Conservation (phyloP, 2,329 filamentous ascomycete genomes). For the Penicillium sp. region DNA sequence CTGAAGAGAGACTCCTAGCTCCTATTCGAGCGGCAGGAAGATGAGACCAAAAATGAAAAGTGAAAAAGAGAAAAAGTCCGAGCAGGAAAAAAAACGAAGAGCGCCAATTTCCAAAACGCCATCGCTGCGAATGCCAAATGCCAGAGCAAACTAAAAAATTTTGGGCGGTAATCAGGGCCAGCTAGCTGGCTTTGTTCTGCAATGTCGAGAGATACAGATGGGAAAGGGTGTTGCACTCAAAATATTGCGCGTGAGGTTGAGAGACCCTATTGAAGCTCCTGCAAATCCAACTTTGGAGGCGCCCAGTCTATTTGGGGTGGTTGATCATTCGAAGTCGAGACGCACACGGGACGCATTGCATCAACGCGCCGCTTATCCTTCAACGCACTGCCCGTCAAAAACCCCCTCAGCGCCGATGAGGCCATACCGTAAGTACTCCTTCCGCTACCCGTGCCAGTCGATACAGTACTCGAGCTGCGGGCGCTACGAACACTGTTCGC, state of each 20-base stretch:
- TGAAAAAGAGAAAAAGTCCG: background rate
- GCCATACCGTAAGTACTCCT: slow-evolving; percentile 42
- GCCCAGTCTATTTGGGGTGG: slow-evolving; percentile 44
- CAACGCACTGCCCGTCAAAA: slow-evolving; percentile 37
- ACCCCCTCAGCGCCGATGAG: slow-evolving; percentile 42
- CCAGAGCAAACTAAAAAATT: background rate
- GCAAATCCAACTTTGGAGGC: slow-evolving; percentile 42
- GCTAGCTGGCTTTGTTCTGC: background rate
- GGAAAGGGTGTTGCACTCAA: background rate
- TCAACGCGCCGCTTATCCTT: slow-evolving; percentile 37
- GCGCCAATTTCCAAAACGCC: background rate
- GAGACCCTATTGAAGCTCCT: slow-evolving; percentile 30
- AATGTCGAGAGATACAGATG: background rate
- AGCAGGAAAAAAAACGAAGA: background rate
- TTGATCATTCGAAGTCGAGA: slow-evolving; percentile 36
- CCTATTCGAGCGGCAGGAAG: background rate
- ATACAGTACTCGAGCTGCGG: slow-evolving; percentile 43
- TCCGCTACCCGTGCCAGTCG: slow-evolving; percentile 41
- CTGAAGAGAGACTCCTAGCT: background rate
- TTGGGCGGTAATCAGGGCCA: background rate
- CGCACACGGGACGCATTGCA: slow-evolving; percentile 35
- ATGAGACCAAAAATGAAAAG: background rate
- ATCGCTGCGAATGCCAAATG: background rate
- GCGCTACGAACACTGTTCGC: slow-evolving; percentile 43
- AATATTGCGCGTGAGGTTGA: background rate